Percentiles rank a stretch among this genome's conserved stretches.
Conservation (phyloP, 2,329 filamentous ascomycete genomes). For the Fusarium nurragi region DNA sequence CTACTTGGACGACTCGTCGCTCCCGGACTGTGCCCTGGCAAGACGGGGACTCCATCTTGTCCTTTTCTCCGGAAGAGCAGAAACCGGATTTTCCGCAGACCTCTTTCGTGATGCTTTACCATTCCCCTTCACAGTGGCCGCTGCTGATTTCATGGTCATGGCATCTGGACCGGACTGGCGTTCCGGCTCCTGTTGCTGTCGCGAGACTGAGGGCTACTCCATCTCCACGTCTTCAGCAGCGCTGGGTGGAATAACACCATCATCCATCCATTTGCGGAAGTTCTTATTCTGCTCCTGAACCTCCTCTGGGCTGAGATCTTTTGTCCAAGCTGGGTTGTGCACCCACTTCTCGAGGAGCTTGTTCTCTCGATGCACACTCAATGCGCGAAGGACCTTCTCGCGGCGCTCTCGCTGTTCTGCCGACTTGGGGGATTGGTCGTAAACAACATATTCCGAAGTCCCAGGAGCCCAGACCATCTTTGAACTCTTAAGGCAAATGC, state of each 20-base stretch:
- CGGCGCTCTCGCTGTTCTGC: constrained; percentile 69
- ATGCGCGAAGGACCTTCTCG: constrained; percentile 62
- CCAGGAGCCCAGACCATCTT: constrained; percentile 80
- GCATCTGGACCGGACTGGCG: background rate
- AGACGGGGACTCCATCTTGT: constrained; percentile 13
- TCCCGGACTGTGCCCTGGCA: constrained; percentile 2
- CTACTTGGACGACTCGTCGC: constrained; percentile 1
- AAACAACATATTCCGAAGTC: constrained; percentile 76
- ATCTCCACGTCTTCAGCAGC: constrained; percentile 48
- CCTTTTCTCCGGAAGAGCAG: constrained; percentile 6
- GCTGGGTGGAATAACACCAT: constrained; percentile 55
- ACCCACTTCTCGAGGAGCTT: constrained; percentile 83
- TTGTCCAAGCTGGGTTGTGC: constrained; percentile 81
- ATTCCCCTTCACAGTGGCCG: background rate
- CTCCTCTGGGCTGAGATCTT: constrained; percentile 80
- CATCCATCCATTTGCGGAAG: constrained; percentile 63
- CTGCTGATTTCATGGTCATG: background rate
- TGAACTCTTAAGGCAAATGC: constrained; percentile 80
- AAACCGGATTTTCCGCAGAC: background rate
- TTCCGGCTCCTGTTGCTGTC: constrained; percentile 13
- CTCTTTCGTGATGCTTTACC: constrained; percentile 11
- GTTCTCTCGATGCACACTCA: constrained; percentile 70
- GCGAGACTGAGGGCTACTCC: constrained; percentile 39
- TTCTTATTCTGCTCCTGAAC: constrained; percentile 78
- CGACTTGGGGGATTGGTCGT: constrained; percentile 73